These are phyloP conservation scores for Quercus robur DNA, from an alignment of 306 rosid species.

Conservation along the genomic window DNA sequence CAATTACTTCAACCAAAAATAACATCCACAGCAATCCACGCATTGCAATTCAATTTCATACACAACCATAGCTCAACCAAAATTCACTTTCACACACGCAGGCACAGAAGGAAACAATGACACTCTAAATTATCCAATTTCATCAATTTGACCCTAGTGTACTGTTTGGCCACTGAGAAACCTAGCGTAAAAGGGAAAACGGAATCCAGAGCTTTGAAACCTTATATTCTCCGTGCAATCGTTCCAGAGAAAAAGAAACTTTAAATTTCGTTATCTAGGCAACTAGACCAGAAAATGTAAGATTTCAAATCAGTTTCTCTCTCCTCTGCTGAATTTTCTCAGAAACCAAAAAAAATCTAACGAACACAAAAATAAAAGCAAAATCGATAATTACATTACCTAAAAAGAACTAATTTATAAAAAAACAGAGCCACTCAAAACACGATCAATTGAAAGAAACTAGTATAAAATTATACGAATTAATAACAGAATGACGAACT, in stretches of 20 bases:
- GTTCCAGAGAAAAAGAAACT: background rate
- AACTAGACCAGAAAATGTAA: slow-evolving; percentile 15
- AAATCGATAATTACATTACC: slow-evolving; percentile 24
- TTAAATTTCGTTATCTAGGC: slow-evolving; percentile 7
- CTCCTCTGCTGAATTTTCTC: background rate
- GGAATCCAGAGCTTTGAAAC: no score
- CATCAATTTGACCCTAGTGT: background rate
- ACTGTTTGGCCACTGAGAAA: background rate
- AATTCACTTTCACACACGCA: background rate
- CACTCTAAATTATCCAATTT: no score
- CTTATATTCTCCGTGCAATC: no score
- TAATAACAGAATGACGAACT: slow-evolving; percentile 37
- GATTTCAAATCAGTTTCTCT: slow-evolving; percentile 11
- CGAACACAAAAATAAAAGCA: background rate
- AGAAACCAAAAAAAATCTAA: background rate
- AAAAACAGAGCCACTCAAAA: background rate
- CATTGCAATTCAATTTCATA: background rate
- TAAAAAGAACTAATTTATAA: slow-evolving; percentile 6
- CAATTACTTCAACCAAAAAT: background rate
- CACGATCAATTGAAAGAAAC: background rate
- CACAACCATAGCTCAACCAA: background rate
- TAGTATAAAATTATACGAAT: slow-evolving; percentile 7
- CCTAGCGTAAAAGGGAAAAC: no score
- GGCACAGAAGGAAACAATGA: no score
- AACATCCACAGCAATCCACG: background rate